Evolutionary conservation across 176 grass and related monocot genomes (phyloP), one percentile per base, ranked within the genome.

Genomic region (Eleusine coracana): DNA sequence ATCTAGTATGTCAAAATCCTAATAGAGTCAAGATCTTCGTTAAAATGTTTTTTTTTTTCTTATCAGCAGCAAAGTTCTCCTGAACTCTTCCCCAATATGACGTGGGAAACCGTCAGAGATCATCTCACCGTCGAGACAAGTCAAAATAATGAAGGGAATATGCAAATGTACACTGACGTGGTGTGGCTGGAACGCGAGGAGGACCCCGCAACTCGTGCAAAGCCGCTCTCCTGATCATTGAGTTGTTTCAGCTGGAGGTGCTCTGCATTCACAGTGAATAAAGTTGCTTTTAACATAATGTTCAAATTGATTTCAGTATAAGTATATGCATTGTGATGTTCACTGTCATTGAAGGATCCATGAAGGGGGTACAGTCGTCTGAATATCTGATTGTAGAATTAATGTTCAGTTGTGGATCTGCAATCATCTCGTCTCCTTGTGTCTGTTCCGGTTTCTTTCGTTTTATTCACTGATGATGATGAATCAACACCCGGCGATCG

Each of bases 171-270:
- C 31, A 34, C 31, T 34, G 31, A 34, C 76, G 95, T 98, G 96
- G 88, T 95, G 7, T 90, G 87, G 90, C 69, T 92, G 23, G 96
- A 98, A 87, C 37, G 18, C 60, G 81, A 90, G 17, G 96, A 98
- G 76, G 92, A 98, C 70, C 89, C 96, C n/a, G 66, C 84, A 73
- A 93, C 85, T 50, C 77, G 96, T 49, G 87, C 93, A 3, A 98
- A 93, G 45, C 70, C 68, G 2, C 65, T 90, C 63, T 72, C 77
- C 13, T 95, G 74, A 93, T 83, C 52, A 5, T 8, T 36, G 40
- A 18, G 58, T 13, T 66, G 14, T 14, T 51, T n/a, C 28, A 40
- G 58, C 27, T 56, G 36, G 36, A 64, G 23, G 62, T 61, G 10
- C 37, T 11, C 37, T 11, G 11, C 6, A 20, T 3, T 50, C 49